Conservation (phyloP, 2,329 filamentous ascomycete genomes). For the Alternaria arborescens region DNA sequence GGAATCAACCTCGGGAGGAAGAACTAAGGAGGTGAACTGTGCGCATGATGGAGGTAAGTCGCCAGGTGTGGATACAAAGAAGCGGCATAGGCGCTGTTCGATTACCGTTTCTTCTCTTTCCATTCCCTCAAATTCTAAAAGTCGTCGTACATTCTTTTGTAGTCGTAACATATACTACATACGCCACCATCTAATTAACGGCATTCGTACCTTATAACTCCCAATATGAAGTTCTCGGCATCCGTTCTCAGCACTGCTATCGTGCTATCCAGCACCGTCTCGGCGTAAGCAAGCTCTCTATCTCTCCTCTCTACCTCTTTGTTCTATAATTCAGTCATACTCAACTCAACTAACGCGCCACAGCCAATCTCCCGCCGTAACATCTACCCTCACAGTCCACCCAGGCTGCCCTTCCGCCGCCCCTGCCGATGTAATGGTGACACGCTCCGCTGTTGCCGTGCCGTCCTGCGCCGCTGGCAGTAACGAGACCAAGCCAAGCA, state of each 20-base stretch:
- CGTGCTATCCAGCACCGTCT: slow-evolving; percentile 7
- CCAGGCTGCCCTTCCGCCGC: slow-evolving; percentile 27
- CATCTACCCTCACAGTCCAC: slow-evolving; percentile 25
- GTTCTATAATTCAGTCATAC: background rate
- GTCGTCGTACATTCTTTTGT: background rate
- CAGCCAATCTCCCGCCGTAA: slow-evolving; percentile 12
- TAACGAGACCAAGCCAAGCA: slow-evolving; percentile 29
- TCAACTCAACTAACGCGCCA: background rate
- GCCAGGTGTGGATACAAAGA: background rate
- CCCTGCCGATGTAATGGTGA: slow-evolving; percentile 28
- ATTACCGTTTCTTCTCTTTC: background rate
- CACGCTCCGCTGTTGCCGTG: slow-evolving; percentile 21
- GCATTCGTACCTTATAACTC: background rate
- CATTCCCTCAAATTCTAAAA: background rate
- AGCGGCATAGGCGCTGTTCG: background rate
- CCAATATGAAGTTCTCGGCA: slow-evolving; percentile 5
- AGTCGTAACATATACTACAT: background rate
- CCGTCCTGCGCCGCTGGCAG: slow-evolving; percentile 27
- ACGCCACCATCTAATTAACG: background rate
- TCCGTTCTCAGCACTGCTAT: background rate
- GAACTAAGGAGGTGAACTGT: slow-evolving; percentile 1
- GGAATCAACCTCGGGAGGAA: background rate
- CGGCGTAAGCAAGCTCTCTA: slow-evolving; percentile 8
- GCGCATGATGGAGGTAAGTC: background rate
- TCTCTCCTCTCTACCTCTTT: background rate